A percentile compares a stretch with the other conserved stretches of the same genome.
Conservation (phyloP, 352 stramenopile species). For the Globisporangium iwayamae region DNA sequence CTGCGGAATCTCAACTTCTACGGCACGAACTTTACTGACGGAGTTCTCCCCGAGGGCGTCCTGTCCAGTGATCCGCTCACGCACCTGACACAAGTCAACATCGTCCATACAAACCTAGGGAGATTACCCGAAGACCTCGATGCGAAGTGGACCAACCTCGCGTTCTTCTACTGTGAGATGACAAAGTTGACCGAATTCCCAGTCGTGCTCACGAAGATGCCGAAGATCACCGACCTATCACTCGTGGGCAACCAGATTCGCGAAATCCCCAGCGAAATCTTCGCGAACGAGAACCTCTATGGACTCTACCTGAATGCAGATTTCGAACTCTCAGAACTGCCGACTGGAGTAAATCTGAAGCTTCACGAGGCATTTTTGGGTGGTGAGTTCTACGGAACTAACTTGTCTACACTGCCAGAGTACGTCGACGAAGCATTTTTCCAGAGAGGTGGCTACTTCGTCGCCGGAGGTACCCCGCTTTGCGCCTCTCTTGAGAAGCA, state of each 20-base stretch:
- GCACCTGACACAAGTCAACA: slow-evolving; percentile 19
- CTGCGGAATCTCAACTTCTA: slow-evolving; percentile 29
- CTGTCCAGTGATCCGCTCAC: slow-evolving; percentile 25
- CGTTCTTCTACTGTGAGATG: slow-evolving; percentile 16
- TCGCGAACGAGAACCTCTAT: slow-evolving; percentile 1
- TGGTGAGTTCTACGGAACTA: slow-evolving; percentile 5
- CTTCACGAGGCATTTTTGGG: background rate
- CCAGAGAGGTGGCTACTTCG: background rate
- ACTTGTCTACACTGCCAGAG: slow-evolving; percentile 3
- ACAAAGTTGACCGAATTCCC: slow-evolving; percentile 1
- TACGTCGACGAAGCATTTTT: slow-evolving; percentile 18
- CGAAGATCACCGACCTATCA: slow-evolving; percentile 5
- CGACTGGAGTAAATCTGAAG: background rate
- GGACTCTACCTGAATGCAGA: slow-evolving; percentile 14
- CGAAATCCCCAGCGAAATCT: slow-evolving; percentile 9
- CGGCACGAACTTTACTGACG: slow-evolving; percentile 25
- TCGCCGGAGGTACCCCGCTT: slow-evolving; percentile 1
- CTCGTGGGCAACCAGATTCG: slow-evolving; percentile 22
- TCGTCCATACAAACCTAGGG: slow-evolving; percentile 30
- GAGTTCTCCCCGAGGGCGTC: slow-evolving; percentile 27
- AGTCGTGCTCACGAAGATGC: background rate
- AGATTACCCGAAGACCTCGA: slow-evolving; percentile 33
- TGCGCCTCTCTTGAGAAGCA: background rate
- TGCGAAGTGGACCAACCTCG: slow-evolving; percentile 21
- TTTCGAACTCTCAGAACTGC: slow-evolving; percentile 20